These are phyloP conservation scores for Juglanconis juglandina DNA, from an alignment of 2,329 filamentous ascomycete species.

Conservation along the genomic window DNA sequence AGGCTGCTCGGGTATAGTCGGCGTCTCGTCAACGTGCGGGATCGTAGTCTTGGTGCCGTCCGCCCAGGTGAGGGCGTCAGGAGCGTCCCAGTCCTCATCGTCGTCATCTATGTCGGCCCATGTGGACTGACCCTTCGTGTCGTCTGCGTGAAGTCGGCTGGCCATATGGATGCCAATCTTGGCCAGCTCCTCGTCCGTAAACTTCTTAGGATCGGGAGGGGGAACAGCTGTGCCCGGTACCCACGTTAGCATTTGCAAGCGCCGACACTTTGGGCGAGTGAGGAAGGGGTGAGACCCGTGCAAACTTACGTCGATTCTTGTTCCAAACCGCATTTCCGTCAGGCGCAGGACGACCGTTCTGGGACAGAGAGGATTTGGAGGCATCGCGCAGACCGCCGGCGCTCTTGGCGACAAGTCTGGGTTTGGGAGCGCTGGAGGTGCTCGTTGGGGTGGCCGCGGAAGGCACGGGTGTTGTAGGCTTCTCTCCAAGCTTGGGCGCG, in stretches of 20 bases:
- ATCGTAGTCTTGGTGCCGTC: conserved; percentile 81
- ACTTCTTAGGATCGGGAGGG: conserved; percentile 71
- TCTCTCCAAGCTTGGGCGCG: conserved; percentile 49
- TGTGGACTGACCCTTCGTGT: conserved; percentile 64
- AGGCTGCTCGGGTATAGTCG: conserved; percentile 11
- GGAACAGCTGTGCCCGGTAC: conserved; percentile 48
- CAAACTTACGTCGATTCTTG: conserved; percentile 72
- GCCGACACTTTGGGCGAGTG: background rate
- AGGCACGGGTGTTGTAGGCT: conserved; percentile 44
- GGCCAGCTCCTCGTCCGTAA: conserved; percentile 83
- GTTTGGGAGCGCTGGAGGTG: conserved; percentile 52
- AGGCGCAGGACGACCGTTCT: conserved; percentile 51
- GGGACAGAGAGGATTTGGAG: conserved; percentile 37
- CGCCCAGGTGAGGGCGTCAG: conserved; percentile 82
- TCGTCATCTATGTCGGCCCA: conserved; percentile 84
- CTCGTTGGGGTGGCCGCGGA: conserved; percentile 41
- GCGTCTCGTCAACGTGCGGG: conserved; percentile 56
- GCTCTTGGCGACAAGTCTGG: conserved; percentile 73
- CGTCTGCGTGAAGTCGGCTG: conserved; percentile 72
- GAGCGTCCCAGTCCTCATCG: conserved; percentile 83
- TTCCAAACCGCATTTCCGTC: conserved; percentile 81
- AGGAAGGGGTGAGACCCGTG: background rate
- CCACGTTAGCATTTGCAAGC: conserved; percentile 15
- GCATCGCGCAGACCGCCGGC: conserved; percentile 58
- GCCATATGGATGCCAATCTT: conserved; percentile 85